Evolutionary conservation across 345 rosid genomes (phyloP).

Genomic region (Salix dunnii): DNA sequence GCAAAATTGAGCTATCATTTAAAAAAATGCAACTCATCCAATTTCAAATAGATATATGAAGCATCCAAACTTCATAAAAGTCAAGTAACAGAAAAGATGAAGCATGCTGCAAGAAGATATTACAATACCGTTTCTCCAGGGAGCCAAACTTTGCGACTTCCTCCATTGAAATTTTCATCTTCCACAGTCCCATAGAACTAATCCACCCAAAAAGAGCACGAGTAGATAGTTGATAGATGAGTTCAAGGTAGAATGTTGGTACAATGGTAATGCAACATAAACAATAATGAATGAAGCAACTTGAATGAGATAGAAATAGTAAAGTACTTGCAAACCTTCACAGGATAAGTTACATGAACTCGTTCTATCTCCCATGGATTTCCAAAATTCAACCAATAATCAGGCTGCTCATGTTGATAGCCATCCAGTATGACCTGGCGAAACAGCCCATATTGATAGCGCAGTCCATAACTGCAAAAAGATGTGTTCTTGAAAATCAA

Average conservation of each 20-base stretch:
- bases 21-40: neutral
- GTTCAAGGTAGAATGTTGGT: neutral
- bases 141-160: slow-evolving; percentile 36
- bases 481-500: neutral
- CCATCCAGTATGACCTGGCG: slow-evolving; percentile 51
- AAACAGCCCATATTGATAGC: slow-evolving; percentile 48
- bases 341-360: slow-evolving; percentile 39
- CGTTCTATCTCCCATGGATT: slow-evolving; percentile 56
- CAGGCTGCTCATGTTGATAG: slow-evolving; percentile 47
- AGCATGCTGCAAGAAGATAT: slow-evolving; percentile 1
- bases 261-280: neutral
- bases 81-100: neutral
- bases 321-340: slow-evolving; percentile 39
- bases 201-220: slow-evolving; percentile 18
- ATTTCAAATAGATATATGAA: neutral
- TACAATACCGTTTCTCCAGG: slow-evolving; percentile 37
- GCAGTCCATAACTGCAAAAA: slow-evolving; percentile 40
- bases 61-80: neutral
- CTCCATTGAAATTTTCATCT: slow-evolving; percentile 32
- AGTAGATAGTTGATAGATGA: neutral
- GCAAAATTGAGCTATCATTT: neutral
- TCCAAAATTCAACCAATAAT: slow-evolving; percentile 51
- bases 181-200: slow-evolving; percentile 45
- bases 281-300: slow-evolving; percentile 2
- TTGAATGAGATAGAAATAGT: slow-evolving; percentile 2